These are phyloP conservation scores for Lactifluus piperatus DNA, from an alignment of 768 basidiomycete genomes.

Conservation along the genomic window DNA sequence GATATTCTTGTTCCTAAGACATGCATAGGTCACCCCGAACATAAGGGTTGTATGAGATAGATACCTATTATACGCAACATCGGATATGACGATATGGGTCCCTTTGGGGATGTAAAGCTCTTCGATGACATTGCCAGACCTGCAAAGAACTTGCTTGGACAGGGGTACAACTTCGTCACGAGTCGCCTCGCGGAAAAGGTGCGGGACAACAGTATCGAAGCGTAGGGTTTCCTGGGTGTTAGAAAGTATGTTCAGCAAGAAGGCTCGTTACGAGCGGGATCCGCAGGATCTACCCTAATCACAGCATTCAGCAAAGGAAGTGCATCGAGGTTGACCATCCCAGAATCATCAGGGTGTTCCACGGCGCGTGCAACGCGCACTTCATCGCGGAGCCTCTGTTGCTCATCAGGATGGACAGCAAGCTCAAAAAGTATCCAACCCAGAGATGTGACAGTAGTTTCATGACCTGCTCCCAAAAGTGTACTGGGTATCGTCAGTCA, in stretches of 20 bases:
- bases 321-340: neutral
- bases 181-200: conserved; percentile 16
- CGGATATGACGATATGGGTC: conserved; percentile 6
- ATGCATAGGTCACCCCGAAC: neutral
- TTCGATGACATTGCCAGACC: conserved; percentile 1
- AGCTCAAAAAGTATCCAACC: conserved; percentile 16
- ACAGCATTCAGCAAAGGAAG: conserved; percentile 13
- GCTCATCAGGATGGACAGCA: conserved; percentile 4
- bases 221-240: conserved; percentile 22
- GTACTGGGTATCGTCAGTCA: conserved; percentile 3
- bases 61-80: conserved; percentile 13
- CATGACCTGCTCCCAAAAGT: conserved; percentile 12
- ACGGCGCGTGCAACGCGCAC: neutral
- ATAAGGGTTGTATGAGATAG: neutral
- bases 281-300: conserved; percentile 18
- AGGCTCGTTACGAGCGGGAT: no score
- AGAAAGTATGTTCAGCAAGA: neutral
- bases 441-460: conserved; percentile 10
- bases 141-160: neutral
- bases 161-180: conserved; percentile 24
- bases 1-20: conserved; percentile 3
- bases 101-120: conserved; percentile 1
- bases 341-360: neutral
- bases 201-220: conserved; percentile 19
- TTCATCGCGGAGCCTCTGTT: conserved; percentile 17